Evolutionary conservation across 192 early-diverging fungal genomes (phyloP).

Genomic region (Lunasporangiospora selenospora): DNA sequence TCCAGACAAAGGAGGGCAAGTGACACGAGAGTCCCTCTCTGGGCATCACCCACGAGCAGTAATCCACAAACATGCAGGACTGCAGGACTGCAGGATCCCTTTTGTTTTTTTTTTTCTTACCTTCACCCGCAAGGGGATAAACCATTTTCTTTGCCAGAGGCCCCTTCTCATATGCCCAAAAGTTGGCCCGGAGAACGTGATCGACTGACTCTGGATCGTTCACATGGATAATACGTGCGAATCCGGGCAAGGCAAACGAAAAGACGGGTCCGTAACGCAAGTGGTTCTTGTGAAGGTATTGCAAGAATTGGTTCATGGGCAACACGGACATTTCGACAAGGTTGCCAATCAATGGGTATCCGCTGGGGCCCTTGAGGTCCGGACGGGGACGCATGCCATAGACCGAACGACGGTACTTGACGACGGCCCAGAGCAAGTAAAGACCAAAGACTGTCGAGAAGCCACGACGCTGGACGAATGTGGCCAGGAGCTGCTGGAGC

Average conservation of each 20-base stretch:
- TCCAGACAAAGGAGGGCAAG: too few species aligned
- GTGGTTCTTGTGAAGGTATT: constrained; percentile 1
- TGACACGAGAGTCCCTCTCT: too few species aligned
- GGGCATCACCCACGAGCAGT: too few species aligned
- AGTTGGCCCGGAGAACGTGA: constrained; percentile 20
- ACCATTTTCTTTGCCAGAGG: constrained; percentile 4
- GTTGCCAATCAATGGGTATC: constrained; percentile 36
- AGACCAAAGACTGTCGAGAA: not conserved
- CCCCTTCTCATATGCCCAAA: constrained; percentile 41
- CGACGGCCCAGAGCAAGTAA: constrained; percentile 11
- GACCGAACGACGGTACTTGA: constrained; percentile 30
- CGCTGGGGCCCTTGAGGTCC: constrained; percentile 33
- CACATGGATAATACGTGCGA: constrained; percentile 15
- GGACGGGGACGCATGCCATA: constrained; percentile 18
- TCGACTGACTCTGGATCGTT: constrained; percentile 32
- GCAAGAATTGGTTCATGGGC: constrained; percentile 2
- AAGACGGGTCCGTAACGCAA: constrained; percentile 13
- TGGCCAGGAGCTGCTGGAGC: too few species aligned
- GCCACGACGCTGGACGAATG: too few species aligned
- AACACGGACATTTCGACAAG: not conserved
- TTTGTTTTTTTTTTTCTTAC: not conserved
- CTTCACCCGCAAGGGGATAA: constrained; percentile 15
- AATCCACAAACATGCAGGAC: too few species aligned
- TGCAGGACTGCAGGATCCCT: not conserved
- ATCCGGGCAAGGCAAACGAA: constrained; percentile 8